Percentiles rank a stretch among this genome's conserved stretches.
Conservation (phyloP, 768 basidiomycete genomes). For the Mycena indigotica region DNA sequence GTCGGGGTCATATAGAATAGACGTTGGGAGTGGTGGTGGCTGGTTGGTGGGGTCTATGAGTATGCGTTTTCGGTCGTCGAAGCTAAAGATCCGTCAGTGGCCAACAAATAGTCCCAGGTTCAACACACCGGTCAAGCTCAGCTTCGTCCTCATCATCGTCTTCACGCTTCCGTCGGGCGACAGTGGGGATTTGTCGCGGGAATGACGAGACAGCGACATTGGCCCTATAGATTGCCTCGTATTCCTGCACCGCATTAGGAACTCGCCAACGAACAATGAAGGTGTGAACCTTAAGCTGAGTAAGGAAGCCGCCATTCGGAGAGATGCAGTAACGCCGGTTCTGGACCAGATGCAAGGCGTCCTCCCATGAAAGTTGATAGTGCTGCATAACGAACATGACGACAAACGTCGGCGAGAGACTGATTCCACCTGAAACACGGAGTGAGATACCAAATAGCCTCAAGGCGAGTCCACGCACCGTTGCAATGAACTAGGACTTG, state of each 20-base stretch:
- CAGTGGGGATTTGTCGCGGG: slow-evolving; percentile 48
- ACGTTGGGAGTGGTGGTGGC: background rate
- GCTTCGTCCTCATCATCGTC: slow-evolving; percentile 72
- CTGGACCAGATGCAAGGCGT: slow-evolving; percentile 85
- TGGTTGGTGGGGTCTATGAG: slow-evolving; percentile 38
- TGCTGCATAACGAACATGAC: slow-evolving; percentile 94
- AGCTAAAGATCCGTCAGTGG: slow-evolving; percentile 29
- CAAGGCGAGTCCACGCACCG: slow-evolving; percentile 49
- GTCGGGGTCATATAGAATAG: slow-evolving; percentile 40
- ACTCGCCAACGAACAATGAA: background rate
- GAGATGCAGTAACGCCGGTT: slow-evolving; percentile 93
- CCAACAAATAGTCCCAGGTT: background rate
- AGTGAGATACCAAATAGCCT: background rate
- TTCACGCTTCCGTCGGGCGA: slow-evolving; percentile 65
- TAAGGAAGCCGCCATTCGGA: slow-evolving; percentile 88
- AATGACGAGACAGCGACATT: slow-evolving; percentile 66
- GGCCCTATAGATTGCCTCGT: slow-evolving; percentile 90
- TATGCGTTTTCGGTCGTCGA: slow-evolving; percentile 51
- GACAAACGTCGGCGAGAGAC: slow-evolving; percentile 84
- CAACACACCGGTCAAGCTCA: slow-evolving; percentile 34
- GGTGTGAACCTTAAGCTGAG: slow-evolving; percentile 78
- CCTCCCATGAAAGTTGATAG: slow-evolving; percentile 81
- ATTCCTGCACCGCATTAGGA: slow-evolving; percentile 58
- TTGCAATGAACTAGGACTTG: slow-evolving; percentile 89
- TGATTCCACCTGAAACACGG: slow-evolving; percentile 69